Conservation (phyloP, 129 eudicot species). For the sunflower (Helianthus annuus) region DNA sequence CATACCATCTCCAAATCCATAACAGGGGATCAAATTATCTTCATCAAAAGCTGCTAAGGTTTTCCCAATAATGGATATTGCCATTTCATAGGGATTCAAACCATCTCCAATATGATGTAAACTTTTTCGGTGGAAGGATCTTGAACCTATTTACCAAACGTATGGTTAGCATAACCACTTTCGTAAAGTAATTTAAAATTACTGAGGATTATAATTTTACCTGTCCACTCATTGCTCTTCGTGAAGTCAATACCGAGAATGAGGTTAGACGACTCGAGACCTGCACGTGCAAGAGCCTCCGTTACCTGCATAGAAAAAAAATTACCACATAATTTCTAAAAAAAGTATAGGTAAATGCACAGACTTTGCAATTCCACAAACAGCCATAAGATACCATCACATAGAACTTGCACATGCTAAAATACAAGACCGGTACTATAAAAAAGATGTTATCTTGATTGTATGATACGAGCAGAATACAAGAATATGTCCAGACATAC, state of each 20-base stretch:
- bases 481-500: constrained; percentile 5
- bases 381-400: constrained; percentile 2
- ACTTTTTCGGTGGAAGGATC: constrained; percentile 71
- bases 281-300: constrained; percentile 90
- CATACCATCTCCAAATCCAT: constrained; percentile 99
- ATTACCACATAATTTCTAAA: neutral
- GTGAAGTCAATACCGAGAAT: constrained; percentile 95
- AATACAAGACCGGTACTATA: neutral
- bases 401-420: neutral
- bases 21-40: constrained; percentile 95
- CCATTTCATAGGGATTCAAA: constrained; percentile 80
- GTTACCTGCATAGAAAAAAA: constrained; percentile 55
- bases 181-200: neutral
- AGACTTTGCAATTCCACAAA: constrained; percentile 6
- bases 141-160: constrained; percentile 55
- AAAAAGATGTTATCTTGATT: neutral
- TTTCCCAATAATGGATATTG: constrained; percentile 93
- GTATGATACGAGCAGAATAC: neutral
- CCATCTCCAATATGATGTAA: constrained; percentile 79
- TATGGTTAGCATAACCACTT: constrained; percentile 34
- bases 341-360: constrained; percentile 7
- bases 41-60: constrained; percentile 93
- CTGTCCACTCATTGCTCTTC: constrained; percentile 98
- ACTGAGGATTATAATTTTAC: constrained; percentile 31
- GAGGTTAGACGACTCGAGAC: constrained; percentile 94